Evolutionary conservation across 108 stramenopile species (phyloP), one percentile per base, ranked within the genome.

Genomic region (Nitzschia sp.): DNA sequence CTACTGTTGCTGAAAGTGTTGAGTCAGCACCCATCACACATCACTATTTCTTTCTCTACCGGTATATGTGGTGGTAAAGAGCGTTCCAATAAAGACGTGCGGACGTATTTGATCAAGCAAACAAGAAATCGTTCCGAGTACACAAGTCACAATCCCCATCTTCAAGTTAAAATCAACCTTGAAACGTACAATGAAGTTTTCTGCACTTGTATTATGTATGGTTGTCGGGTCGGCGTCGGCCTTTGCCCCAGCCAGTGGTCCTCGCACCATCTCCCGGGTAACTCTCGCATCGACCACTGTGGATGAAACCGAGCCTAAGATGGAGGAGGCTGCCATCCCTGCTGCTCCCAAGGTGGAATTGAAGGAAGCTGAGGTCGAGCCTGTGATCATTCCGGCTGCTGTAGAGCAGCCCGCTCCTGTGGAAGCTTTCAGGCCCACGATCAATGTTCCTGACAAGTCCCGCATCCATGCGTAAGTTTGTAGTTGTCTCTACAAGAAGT

Each of bases 401-500:
- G 4, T 22, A 21, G 48, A 50, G 48, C 19, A 8, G 48, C 8
- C 17, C 21, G 38, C 38, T 41, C 11, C 13, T 41, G 19, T 50
- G 21, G 21, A 50, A n/a, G 48, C 19, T 22, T 11, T n/a, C 19
- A 50, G 8, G 48, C 48, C 48, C 4, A 50, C 19, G 48, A 16
- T n/a, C 19, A n/a, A 8, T 8, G 21, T 22, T 50, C 48, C 48
- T 4, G 48, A 50, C 48, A 50, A 50, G 48, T n/a, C 16, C 19
- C 48, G 48, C 48, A 50, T 50, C 48, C 13, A 50, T 8, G 16
- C 48, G 48, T 50, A 50, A 50, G 48, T 50, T 50, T 4, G 30
- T 70, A 89, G 88, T 68, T 86, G 90, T 45, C 85, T 85, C 44
- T 87, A 84, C 78, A 63, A 71, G n/a, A n/a, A n/a, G n/a, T n/a